Percentiles rank a stretch among this genome's conserved stretches.
phyloP scores from a whole-genome alignment of 306 rosid genomes.

The Cicer cuneatum region DNA sequence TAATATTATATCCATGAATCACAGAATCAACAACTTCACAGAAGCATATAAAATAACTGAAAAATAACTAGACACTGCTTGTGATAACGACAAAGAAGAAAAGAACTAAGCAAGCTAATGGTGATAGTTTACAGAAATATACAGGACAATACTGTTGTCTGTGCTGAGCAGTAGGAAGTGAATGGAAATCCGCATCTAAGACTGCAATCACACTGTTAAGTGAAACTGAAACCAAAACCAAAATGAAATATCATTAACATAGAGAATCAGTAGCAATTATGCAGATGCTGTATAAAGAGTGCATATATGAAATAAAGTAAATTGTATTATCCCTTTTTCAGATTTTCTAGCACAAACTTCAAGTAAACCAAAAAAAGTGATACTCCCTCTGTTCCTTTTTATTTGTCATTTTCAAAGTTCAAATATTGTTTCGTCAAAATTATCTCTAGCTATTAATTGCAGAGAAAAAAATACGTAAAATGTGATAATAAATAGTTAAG shows the following conservation, averaged over 20 bases:
- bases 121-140: conserved; percentile 52
- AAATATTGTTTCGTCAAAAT: too few relatives aligned
- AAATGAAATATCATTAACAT: conserved; percentile 35
- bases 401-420: too few relatives aligned
- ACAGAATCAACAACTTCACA: conserved; percentile 24
- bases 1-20: conserved; percentile 32
- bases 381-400: too few relatives aligned
- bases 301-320: conserved; percentile 29
- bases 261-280: conserved; percentile 21
- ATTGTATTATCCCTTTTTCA: conserved; percentile 7
- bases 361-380: conserved; percentile 16
- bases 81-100: conserved; percentile 20
- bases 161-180: conserved; percentile 91
- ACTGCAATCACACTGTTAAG: conserved; percentile 93
- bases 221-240: conserved; percentile 67
- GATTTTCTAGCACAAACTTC: conserved; percentile 23
- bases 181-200: conserved; percentile 96
- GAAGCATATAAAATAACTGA: conserved; percentile 23
- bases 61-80: conserved; percentile 23
- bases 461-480: too few relatives aligned
- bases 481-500: too few relatives aligned
- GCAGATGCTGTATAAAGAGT: conserved; percentile 22
- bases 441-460: too few relatives aligned
- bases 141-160: conserved; percentile 97
- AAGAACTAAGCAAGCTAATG: conserved; percentile 29